Base-by-base conservation (phyloP, 805 yeast species). In the Hyphopichia homilentoma region DNA sequence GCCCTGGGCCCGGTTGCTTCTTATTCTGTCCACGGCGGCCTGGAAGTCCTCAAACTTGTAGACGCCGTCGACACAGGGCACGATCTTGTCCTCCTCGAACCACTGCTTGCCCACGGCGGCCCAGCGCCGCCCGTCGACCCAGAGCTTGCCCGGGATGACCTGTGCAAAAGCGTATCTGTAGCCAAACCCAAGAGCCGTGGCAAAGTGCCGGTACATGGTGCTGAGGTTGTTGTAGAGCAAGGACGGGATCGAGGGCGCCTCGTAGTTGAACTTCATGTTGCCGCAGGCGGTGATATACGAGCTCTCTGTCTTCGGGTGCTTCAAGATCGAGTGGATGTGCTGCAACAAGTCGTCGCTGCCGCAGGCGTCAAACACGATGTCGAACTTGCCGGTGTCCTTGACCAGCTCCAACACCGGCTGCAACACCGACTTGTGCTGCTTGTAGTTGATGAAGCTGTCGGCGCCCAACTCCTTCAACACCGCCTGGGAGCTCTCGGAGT, bases 301-400 rank as follows among this genome's bases (percentile, higher is more conserved):
- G 5, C 79, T 68, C 8, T 75, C 70, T 29, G 68, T 65, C 16
- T 54, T 40, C 30, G 60, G 61, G 22, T 73, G 67, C 43, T 74
- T 72, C 40, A 83, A 56, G 66, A 60, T 24, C 5, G 59, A 43
- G 4, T 57, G 46, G 33, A 74, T 61, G 8, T 66, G 52, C 3
- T 61, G 51, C 33, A 77, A 64, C 14, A 79, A 67, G 13, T 70
- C 74, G 16, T 51, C 50, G 34, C 73, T 75, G 23, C 95, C 89
- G 32, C 74, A 76, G 33, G 81, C 68, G 57, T 85, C 95, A 18
- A 78, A 49, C 27, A 84, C 74, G 7, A 73, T 49, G 47, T 82
- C 86, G 45, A 78, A 84, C 39, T 70, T 61, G 30, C 43, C 66
- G 32, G 29, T 47, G 30, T 34, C 54, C 43, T 34, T 52, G 20